Conservation (phyloP, 2,329 filamentous ascomycete species). For the Epichloe hybrida region DNA sequence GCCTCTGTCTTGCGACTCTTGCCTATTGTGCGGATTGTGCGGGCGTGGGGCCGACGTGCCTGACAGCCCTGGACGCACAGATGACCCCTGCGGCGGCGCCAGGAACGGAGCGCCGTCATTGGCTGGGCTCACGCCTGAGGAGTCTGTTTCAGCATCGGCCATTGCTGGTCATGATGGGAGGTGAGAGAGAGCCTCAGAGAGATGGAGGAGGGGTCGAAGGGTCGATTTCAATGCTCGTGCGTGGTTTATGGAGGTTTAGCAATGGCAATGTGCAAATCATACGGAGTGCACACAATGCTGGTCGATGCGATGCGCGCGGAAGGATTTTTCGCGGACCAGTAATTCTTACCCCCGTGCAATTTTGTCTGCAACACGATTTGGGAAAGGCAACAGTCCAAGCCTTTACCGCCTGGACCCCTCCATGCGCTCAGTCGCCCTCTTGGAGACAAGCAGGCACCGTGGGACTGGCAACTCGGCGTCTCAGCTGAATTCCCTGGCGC, state of each 20-base stretch:
- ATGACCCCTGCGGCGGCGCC: neutral
- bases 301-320: too few species aligned
- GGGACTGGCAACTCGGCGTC: neutral
- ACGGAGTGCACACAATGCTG: neutral
- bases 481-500: neutral
- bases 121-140: conserved; percentile 1
- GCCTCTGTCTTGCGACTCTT: neutral
- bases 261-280: neutral
- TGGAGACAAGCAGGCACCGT: neutral
- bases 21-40: neutral
- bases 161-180: neutral
- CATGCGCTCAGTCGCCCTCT: neutral
- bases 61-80: neutral
- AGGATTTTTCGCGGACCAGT: too few species aligned
- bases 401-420: neutral
- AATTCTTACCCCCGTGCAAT: neutral
- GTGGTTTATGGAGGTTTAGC: neutral
- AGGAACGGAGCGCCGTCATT: conserved; percentile 4
- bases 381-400: neutral
- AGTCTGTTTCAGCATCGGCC: conserved; percentile 2
- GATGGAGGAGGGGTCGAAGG: neutral
- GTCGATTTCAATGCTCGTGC: too few species aligned
- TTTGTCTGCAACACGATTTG: neutral
- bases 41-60: neutral
- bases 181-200: neutral